Base-by-base conservation (phyloP, 495 filamentous ascomycete species). In the Penicillium arizonense region DNA sequence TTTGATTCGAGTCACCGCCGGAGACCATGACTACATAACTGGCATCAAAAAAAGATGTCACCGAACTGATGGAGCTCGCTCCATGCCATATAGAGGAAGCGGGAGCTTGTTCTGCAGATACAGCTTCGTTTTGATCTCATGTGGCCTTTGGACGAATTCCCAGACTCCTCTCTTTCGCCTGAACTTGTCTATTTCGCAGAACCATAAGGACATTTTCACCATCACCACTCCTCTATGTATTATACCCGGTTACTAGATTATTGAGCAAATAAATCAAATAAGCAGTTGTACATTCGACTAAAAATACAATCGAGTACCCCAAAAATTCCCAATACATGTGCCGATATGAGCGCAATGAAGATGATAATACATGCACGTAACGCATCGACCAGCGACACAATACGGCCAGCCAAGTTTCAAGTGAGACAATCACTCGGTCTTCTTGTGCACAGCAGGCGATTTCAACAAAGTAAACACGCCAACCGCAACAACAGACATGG, bases 401-500 rank as follows among this genome's bases (percentile, higher is more conserved):
- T 30, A 30, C 28, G 5, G 9, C 5, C 8, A 7, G 0, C 9
- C 5, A 30, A 30, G 5, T 8, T 0, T 20, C 3, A 43, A 13
- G 3, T 26, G 23, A 44, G 11, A 30, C 28, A 24, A 13, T 56
- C 32, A 61, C 37, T 55, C 50, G 8, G 30, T 50, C 41, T 67
- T 65, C 30, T 41, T 52, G 39, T 59, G 47, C 33, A 49, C 37
- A 35, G 39, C 46, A 50, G 78, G 76, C 24, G 74, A 67, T 53
- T 75, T 82, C 44, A 97, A 67, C 10, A 82, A 78, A 16, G 78
- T 78, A 64, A 96, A 88, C 0, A 86, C 89, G n/a, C 89, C 65
- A 44, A 75, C 74, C 35, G 78, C 80, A 33, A 96, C 91, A 7
- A 67, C 82, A 20, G 87, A 61, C 78, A 97, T 96, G 2, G 89